phyloP scores from a whole-genome alignment of 1,139 yeast genomes.

The Dujonia santamariae region DNA sequence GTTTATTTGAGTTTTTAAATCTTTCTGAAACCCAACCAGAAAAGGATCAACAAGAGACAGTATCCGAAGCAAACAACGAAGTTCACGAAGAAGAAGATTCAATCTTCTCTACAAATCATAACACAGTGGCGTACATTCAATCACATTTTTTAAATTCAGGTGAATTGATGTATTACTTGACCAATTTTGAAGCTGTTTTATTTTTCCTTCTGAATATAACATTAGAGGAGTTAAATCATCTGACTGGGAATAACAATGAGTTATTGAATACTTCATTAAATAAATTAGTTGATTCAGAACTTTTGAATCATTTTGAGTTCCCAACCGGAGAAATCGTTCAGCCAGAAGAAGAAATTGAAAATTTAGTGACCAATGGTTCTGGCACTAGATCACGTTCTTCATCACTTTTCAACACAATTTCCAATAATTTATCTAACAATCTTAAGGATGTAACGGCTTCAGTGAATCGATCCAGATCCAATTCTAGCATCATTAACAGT shows the following conservation, averaged over 20 bases:
- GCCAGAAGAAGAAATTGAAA: background rate
- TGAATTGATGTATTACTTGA: constrained; percentile 37
- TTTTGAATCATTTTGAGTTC: constrained; percentile 27
- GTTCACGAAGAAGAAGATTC: constrained; percentile 3
- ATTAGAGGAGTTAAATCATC: constrained; percentile 23
- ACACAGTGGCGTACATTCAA: constrained; percentile 26
- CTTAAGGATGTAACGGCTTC: no score
- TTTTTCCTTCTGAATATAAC: constrained; percentile 38
- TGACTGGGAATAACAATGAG: constrained; percentile 12
- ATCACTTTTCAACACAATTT: constrained; percentile 37
- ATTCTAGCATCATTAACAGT: constrained; percentile 23
- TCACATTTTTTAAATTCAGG: constrained; percentile 34
- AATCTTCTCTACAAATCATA: constrained; percentile 30
- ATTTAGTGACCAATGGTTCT: background rate
- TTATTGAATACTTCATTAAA: constrained; percentile 19
- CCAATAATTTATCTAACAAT: constrained; percentile 24
- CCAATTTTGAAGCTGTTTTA: constrained; percentile 44
- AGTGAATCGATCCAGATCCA: constrained; percentile 29
- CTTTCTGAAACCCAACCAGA: constrained; percentile 20
- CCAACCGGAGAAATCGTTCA: constrained; percentile 22
- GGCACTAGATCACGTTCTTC: constrained; percentile 33
- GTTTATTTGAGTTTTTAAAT: constrained; percentile 32
- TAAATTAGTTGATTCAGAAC: constrained; percentile 32
- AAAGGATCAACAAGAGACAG: constrained; percentile 4
- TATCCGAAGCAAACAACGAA: background rate